Conservation (phyloP, 2,329 filamentous ascomycete genomes). For the Trichophyton verrucosum region DNA sequence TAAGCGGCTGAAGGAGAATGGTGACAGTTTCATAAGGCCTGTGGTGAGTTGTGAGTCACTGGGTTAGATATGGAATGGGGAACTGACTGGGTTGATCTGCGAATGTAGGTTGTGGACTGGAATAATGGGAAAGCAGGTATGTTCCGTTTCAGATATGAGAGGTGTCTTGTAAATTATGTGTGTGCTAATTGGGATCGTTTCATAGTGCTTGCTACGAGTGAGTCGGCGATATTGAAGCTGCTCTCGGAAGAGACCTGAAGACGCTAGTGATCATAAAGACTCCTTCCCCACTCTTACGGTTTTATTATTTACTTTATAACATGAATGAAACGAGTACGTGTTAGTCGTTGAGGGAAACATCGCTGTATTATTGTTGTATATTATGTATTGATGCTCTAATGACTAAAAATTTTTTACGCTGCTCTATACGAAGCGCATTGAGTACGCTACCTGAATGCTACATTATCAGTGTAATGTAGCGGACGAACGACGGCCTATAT, state of each 20-base stretch:
- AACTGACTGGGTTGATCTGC: conserved; percentile 6
- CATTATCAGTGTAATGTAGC: not conserved
- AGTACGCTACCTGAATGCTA: not conserved
- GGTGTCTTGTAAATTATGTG: not conserved
- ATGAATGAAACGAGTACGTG: not conserved
- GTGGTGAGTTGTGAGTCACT: conserved; percentile 46
- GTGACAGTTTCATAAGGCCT: conserved; percentile 56
- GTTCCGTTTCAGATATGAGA: conserved; percentile 13
- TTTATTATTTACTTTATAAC: not conserved
- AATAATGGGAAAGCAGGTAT: conserved; percentile 67
- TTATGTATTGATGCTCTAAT: not conserved
- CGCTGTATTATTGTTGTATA: not conserved
- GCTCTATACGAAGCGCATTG: not conserved
- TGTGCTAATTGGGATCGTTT: not conserved
- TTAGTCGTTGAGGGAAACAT: not conserved
- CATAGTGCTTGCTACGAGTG: conserved; percentile 56
- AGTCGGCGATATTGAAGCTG: conserved; percentile 81
- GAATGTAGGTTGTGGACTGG: conserved; percentile 63
- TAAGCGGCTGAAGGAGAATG: conserved; percentile 60
- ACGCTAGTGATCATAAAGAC: not conserved
- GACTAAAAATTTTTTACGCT: not conserved
- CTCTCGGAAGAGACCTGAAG: conserved; percentile 2
- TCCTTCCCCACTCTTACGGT: not conserved
- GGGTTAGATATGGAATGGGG: not conserved
- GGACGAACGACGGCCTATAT: not conserved